Percentiles rank a stretch among this genome's conserved stretches.
Conservation (phyloP, 2,329 filamentous ascomycete species). For the Phyllosticta citriasiana region DNA sequence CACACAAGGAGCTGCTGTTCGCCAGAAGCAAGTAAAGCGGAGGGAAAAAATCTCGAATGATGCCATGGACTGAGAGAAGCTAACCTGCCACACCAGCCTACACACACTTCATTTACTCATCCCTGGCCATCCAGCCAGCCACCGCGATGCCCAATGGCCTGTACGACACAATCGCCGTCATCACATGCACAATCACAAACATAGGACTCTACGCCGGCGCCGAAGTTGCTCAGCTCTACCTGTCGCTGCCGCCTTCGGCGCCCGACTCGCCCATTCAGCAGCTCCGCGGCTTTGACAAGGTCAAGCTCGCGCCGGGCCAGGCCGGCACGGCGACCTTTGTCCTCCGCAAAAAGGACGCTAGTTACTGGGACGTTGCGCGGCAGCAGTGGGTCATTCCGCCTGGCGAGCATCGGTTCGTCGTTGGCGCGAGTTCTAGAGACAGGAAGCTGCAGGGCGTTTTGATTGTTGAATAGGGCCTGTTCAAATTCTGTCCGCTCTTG, state of each 20-base stretch:
- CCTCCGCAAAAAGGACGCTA: conserved; percentile 27
- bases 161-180: conserved; percentile 25
- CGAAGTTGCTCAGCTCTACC: conserved; percentile 30
- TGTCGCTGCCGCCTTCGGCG: conserved; percentile 23
- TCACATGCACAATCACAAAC: conserved; percentile 27
- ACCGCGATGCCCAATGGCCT: conserved; percentile 23
- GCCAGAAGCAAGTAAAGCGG: too few species aligned
- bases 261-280: conserved; percentile 24
- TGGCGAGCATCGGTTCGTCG: conserved; percentile 23
- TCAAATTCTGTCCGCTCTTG: neutral
- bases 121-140: conserved; percentile 18
- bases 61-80: neutral
- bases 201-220: conserved; percentile 25
- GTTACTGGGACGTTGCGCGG: conserved; percentile 25
- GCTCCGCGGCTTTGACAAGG: conserved; percentile 27
- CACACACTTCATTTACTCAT: conserved; percentile 32
- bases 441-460: conserved; percentile 14
- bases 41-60: neutral
- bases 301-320: conserved; percentile 21
- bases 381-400: conserved; percentile 26
- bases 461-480: conserved; percentile 13
- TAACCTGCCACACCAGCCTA: conserved; percentile 22
- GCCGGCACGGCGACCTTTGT: conserved; percentile 24
- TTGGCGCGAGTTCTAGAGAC: conserved; percentile 28
- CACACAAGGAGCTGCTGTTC: too few species aligned